These are phyloP conservation scores for Bodo saltans DNA, from an alignment of 78 protist species.

Conservation along the genomic window DNA sequence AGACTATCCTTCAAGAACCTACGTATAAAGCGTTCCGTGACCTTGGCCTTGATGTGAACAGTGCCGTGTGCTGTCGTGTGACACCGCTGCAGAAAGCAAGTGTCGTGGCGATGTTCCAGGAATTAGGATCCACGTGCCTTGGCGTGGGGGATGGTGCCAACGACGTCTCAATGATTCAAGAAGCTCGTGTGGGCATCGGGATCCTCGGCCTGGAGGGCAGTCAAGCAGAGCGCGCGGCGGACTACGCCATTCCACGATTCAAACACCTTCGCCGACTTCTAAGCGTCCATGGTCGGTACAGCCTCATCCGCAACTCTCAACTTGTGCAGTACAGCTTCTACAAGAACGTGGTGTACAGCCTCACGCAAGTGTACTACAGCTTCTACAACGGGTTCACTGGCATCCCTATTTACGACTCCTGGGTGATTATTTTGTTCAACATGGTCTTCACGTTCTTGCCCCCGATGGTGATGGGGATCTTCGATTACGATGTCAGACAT, in stretches of 20 bases:
- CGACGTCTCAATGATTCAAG: constrained; percentile 77
- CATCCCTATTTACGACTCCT: constrained; percentile 58
- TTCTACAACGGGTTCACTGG: constrained; percentile 46
- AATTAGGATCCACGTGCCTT: constrained; percentile 7
- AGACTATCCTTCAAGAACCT: background rate
- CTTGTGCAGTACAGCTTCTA: constrained; percentile 70
- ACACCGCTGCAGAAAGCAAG: constrained; percentile 66
- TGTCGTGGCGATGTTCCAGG: constrained; percentile 48
- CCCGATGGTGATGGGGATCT: constrained; percentile 44
- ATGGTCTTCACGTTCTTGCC: constrained; percentile 71
- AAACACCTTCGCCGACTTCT: constrained; percentile 54
- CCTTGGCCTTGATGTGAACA: background rate
- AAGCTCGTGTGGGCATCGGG: constrained; percentile 64
- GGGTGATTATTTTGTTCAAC: constrained; percentile 52
- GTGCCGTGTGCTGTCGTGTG: constrained; percentile 48
- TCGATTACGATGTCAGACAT: constrained; percentile 50
- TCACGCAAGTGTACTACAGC: constrained; percentile 55
- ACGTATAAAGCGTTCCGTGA: background rate
- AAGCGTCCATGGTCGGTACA: constrained; percentile 77
- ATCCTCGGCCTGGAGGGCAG: constrained; percentile 65
- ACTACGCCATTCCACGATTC: constrained; percentile 61
- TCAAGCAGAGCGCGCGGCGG: constrained; percentile 58
- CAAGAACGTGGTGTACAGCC: constrained; percentile 60
- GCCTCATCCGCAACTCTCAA: constrained; percentile 38
- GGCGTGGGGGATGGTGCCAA: constrained; percentile 88